Base-by-base conservation (phyloP, 2,329 filamentous ascomycete genomes). In the Grosmannia penicillata region DNA sequence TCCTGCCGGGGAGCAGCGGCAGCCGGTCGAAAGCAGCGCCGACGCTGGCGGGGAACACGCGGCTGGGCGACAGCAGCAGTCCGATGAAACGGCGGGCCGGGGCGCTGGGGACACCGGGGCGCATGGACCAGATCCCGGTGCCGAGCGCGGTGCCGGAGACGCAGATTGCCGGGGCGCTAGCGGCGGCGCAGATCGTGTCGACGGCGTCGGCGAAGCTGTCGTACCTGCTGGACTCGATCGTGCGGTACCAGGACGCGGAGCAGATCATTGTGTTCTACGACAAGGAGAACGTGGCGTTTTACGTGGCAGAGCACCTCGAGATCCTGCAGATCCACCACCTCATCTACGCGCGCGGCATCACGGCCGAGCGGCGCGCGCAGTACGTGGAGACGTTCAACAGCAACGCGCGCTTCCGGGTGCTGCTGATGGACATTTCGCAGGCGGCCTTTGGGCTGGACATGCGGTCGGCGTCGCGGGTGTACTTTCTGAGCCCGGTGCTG, bases 201-300 rank as follows among this genome's bases (percentile, higher is more conserved):
- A 94, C 87, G 0, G 74, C 77, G 0, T 95, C 87, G 0, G 76
- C 82, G 0, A 96, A 96, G 56, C 65, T 95, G 3, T 87, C 82
- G 3, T 94, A 95, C 50, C 63, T 95, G 6, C 61, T 94, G 15
- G 79, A 86, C 38, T 68, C 73, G 24, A 75, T 95, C 11, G 56
- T 77, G 6, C 63, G 70, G 37, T 66, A 87, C 44, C 74, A 91
- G 38, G 56, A 66, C 1, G 59, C 69, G 0, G 86, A 94, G 50
- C 93, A 95, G 56, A 91, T 93, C 4, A 74, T 95, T 37, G 71
- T 95, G 9, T 96, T 96, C 55, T 95, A 94, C 54, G 85, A 93
- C 43, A 80, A 82, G 24, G 81, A 91, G 43, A 89, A 93, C 48
- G 70, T 82, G 3, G 87, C 85, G 1, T 93, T 74, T 56, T 94